Evolutionary conservation across 106 monocot species (phyloP).

Genomic region (Agapanthus africanus): DNA sequence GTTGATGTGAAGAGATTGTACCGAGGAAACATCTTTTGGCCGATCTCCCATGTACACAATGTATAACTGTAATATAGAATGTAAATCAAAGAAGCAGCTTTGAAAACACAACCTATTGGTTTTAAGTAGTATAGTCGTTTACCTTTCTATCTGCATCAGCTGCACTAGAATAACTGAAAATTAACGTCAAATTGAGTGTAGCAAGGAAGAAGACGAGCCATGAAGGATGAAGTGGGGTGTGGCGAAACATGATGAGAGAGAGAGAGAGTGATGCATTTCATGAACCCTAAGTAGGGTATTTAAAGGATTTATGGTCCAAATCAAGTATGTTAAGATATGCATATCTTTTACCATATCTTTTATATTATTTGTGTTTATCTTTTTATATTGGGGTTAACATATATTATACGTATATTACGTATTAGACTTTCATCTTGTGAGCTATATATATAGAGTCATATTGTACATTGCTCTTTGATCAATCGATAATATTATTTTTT

Average conservation of each 20-base stretch:
- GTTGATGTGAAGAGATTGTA: conserved; percentile 5
- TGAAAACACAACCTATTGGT: too few species aligned
- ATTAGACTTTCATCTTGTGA: too few species aligned
- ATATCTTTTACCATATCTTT: too few species aligned
- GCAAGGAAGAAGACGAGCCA: background rate
- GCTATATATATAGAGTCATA: background rate
- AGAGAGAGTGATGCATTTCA: background rate
- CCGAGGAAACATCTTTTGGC: conserved; percentile 8
- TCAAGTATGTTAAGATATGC: too few species aligned
- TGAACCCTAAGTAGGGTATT: background rate
- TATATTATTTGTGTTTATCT: too few species aligned
- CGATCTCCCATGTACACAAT: conserved; percentile 13
- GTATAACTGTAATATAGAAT: conserved; percentile 12
- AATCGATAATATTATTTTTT: too few species aligned
- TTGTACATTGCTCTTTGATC: too few species aligned
- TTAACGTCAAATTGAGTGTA: background rate
- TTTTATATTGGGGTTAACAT: too few species aligned
- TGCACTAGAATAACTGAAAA: background rate
- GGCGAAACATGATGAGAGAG: background rate
- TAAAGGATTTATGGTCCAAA: background rate
- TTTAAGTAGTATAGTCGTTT: too few species aligned
- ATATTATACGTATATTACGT: too few species aligned
- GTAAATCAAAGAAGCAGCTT: too few species aligned
- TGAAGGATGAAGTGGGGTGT: background rate
- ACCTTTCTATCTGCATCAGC: conserved; percentile 5